Conservation (phyloP, 1,284 basidiomycete genomes). For the Cutaneotrichosporon cavernicola region DNA sequence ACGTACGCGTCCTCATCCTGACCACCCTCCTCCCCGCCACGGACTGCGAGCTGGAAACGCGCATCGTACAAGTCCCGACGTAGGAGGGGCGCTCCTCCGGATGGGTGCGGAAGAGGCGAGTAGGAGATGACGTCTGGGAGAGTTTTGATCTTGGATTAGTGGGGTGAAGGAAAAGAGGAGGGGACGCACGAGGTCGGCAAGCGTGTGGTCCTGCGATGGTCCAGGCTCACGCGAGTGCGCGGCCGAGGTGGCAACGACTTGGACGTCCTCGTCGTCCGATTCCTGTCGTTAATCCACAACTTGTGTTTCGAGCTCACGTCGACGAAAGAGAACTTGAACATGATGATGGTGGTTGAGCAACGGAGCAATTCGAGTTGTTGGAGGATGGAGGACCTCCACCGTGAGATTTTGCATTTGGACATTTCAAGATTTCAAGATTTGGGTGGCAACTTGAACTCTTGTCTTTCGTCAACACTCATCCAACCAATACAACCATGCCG, state of each 20-base stretch:
- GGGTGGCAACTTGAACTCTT: conserved; percentile 9
- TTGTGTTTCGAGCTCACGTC: conserved; percentile 14
- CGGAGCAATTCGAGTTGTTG: not conserved
- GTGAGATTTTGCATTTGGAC: not conserved
- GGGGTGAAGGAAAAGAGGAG: not conserved
- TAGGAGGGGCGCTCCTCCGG: conserved; percentile 41
- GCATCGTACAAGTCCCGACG: conserved; percentile 91
- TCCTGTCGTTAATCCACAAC: not conserved
- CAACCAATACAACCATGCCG: conserved; percentile 35
- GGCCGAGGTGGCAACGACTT: not conserved
- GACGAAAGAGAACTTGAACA: conserved; percentile 56
- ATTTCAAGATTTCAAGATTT: conserved; percentile 8
- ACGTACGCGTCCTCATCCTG: conserved; percentile 57
- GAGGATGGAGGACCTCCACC: conserved; percentile 16
- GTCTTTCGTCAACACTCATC: conserved; percentile 19
- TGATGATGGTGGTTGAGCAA: conserved; percentile 15
- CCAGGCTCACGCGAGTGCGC: not conserved
- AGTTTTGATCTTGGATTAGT: conserved; percentile 34
- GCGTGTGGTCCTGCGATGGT: not conserved
- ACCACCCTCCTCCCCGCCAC: conserved; percentile 15
- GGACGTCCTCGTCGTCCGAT: not conserved
- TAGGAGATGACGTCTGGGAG: conserved; percentile 49
- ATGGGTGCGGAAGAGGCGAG: conserved; percentile 38
- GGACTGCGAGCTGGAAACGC: conserved; percentile 76
- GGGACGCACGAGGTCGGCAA: conserved; percentile 15